Evolutionary conservation across 2,329 filamentous ascomycete genomes (phyloP).

Genomic region (Fonsecaea pedrosoi): DNA sequence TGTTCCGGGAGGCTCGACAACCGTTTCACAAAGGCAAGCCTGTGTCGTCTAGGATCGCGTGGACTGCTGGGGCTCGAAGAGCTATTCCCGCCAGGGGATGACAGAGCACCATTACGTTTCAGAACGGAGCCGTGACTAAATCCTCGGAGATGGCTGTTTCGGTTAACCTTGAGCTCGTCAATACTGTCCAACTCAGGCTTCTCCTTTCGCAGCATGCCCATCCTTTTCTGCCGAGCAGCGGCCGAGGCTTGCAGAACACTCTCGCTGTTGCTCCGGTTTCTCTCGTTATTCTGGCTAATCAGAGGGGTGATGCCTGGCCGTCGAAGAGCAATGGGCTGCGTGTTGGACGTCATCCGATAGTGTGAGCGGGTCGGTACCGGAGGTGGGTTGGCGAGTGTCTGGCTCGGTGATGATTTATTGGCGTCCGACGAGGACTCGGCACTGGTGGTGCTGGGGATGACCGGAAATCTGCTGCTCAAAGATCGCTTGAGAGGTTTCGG

Average conservation of each 20-base stretch:
- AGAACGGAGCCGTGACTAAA: slow-evolving; percentile 64
- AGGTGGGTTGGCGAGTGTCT: slow-evolving; percentile 61
- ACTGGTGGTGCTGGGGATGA: slow-evolving; percentile 71
- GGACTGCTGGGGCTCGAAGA: slow-evolving; percentile 55
- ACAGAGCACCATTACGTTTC: slow-evolving; percentile 45
- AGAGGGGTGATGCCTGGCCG: slow-evolving; percentile 74
- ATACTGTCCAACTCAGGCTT: slow-evolving; percentile 61
- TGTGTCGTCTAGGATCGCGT: slow-evolving; percentile 49
- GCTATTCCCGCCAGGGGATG: slow-evolving; percentile 44
- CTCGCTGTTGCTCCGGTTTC: slow-evolving; percentile 68
- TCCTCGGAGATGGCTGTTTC: slow-evolving; percentile 62
- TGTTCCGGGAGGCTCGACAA: slow-evolving; percentile 65
- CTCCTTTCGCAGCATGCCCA: slow-evolving; percentile 66
- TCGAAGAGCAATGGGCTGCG: slow-evolving; percentile 59
- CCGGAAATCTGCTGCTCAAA: slow-evolving; percentile 64
- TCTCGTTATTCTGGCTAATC: slow-evolving; percentile 62
- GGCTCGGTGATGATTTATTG: slow-evolving; percentile 36
- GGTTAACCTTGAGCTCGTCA: slow-evolving; percentile 59
- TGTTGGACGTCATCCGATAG: slow-evolving; percentile 63
- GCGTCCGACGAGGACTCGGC: slow-evolving; percentile 42
- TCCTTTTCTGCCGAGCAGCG: slow-evolving; percentile 61
- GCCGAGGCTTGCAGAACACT: slow-evolving; percentile 59
- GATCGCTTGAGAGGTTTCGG: slow-evolving; percentile 70
- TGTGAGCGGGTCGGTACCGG: slow-evolving; percentile 83
- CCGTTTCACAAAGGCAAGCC: slow-evolving; percentile 56